A percentile compares a stretch with the other conserved stretches of the same genome.
phyloP scores from a whole-genome alignment of 2,329 filamentous ascomycete species.

The Emergomyces orientalis region DNA sequence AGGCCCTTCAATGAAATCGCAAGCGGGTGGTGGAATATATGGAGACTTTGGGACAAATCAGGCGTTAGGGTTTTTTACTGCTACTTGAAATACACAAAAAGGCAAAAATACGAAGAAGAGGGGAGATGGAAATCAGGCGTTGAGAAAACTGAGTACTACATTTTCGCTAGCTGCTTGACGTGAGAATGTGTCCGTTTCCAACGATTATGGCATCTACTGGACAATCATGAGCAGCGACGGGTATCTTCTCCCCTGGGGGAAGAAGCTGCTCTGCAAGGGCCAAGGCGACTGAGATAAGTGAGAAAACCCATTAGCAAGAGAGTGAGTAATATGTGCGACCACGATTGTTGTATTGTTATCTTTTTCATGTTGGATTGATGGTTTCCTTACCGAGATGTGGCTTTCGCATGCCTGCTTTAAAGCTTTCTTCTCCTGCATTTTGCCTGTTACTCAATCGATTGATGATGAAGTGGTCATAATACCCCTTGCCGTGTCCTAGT shows the following conservation, averaged over 20 bases:
- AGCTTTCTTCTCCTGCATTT: constrained; percentile 25
- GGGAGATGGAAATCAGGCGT: too few species aligned
- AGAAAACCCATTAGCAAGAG: constrained; percentile 12
- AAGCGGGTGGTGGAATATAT: constrained; percentile 1
- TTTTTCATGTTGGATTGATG: background rate
- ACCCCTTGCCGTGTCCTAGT: constrained; percentile 89
- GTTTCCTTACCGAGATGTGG: constrained; percentile 49
- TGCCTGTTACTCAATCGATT: constrained; percentile 42
- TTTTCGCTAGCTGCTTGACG: background rate
- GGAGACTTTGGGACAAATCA: background rate
- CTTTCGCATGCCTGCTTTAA: constrained; percentile 34
- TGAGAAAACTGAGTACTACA: background rate
- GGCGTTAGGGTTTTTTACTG: constrained; percentile 6
- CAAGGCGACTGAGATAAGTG: constrained; percentile 55
- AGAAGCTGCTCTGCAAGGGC: constrained; percentile 81
- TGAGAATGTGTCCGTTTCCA: constrained; percentile 54
- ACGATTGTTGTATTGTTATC: background rate
- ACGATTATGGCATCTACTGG: constrained; percentile 67
- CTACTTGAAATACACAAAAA: constrained; percentile 1
- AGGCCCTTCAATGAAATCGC: constrained; percentile 37
- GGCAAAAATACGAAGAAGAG: too few species aligned
- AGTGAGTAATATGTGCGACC: background rate
- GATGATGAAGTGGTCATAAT: constrained; percentile 82
- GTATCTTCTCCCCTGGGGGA: constrained; percentile 54
- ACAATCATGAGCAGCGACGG: constrained; percentile 68